Percentiles rank a stretch among this genome's conserved stretches.
phyloP scores from a whole-genome alignment of 176 grass and related monocot genomes.

The Aegilops umbellulata region DNA sequence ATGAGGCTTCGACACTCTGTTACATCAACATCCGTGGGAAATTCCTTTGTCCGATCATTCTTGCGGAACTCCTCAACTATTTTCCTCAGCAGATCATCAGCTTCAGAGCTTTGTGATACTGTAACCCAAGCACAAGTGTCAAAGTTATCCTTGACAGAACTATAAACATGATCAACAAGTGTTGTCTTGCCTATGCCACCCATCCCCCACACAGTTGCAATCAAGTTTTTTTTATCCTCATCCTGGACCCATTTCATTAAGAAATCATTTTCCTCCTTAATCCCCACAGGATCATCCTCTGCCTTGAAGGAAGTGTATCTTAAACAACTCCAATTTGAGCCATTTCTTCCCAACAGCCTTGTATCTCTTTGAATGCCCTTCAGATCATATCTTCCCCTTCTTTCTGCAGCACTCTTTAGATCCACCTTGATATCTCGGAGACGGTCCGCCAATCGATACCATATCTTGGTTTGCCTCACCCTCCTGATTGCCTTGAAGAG shows the following conservation, averaged over 20 bases:
- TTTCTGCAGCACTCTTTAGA: not conserved
- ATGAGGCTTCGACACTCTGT: not conserved
- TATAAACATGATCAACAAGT: conserved; percentile 15
- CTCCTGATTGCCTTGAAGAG: conserved; percentile 3
- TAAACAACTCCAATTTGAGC: not conserved
- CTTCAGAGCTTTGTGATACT: conserved; percentile 8
- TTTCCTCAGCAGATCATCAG: not conserved
- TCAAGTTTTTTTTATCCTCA: not conserved
- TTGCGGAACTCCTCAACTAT: not conserved
- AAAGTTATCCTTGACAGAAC: not conserved
- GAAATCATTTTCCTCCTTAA: not conserved
- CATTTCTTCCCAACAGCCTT: not conserved
- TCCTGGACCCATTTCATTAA: not conserved
- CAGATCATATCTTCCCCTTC: conserved; percentile 11
- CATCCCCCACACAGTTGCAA: not conserved
- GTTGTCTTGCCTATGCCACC: conserved; percentile 8
- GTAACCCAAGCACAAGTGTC: conserved; percentile 20
- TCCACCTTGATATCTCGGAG: not conserved
- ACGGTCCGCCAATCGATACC: not conserved
- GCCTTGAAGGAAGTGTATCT: not conserved
- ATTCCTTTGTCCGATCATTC: not conserved
- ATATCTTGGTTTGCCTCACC: not conserved
- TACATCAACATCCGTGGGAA: not conserved
- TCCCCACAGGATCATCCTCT: conserved; percentile 6
- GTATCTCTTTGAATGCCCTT: not conserved